phyloP scores from a whole-genome alignment of 768 basidiomycete genomes.

The Nidularia sp. region DNA sequence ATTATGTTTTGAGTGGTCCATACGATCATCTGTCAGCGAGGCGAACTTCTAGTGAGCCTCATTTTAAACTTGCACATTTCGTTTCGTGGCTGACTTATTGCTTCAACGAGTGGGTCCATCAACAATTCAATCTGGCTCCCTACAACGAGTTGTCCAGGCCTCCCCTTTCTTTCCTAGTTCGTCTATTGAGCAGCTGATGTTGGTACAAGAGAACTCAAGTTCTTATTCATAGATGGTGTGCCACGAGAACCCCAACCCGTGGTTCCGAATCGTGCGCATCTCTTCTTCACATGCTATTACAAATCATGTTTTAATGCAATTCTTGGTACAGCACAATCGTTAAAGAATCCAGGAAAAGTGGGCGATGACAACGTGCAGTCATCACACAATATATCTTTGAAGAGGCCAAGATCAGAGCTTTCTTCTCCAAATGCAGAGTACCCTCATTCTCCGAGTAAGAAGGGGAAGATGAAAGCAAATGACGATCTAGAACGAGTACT shows the following conservation, averaged over 20 bases:
- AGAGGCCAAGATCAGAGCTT: conserved; percentile 2
- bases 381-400: neutral
- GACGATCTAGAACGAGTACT: conserved; percentile 24
- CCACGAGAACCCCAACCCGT: neutral
- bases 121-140: neutral
- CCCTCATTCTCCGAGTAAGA: conserved; percentile 1
- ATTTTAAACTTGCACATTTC: no score
- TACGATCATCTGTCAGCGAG: no score
- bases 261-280: neutral
- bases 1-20: no score
- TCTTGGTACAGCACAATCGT: neutral
- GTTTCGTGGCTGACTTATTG: no score
- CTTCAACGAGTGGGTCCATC: no score
- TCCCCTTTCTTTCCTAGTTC: neutral
- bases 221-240: neutral
- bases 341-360: neutral
- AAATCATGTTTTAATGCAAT: neutral
- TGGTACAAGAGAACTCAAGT: neutral
- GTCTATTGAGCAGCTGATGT: neutral
- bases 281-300: neutral
- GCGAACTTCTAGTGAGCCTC: no score
- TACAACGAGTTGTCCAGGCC: neutral
- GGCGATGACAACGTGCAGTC: neutral
- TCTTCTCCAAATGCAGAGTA: neutral
- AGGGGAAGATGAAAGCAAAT: conserved; percentile 25